Base-by-base conservation (phyloP, 1,139 yeast genomes). In the Yamadazyma trypodendri region DNA sequence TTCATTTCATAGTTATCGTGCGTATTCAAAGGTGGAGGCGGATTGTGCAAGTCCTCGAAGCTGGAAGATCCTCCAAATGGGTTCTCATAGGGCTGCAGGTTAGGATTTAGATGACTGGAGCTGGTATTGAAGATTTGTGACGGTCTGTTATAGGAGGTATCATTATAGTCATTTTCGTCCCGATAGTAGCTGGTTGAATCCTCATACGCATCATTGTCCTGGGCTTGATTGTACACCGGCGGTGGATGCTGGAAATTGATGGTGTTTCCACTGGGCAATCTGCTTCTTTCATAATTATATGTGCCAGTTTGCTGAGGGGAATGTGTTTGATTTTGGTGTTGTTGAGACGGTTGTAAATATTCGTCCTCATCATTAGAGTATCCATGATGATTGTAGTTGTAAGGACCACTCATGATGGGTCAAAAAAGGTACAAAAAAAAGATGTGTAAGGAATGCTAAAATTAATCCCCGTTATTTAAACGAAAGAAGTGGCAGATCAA, bases 171-270 rank as follows among this genome's bases (percentile, higher is more conserved):
- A 10, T 44, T 32, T 10, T 52, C 51, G 10, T 46, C 45, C 15
- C 43, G 38, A 28, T 51, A 50, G 28, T 51, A 47, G 21, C 45
- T 38, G 31, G 46, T 43, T 20, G 48, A 43, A 32, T 55, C 51
- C 14, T 56, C 58, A 36, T 54, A 54, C 12, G 51, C 45, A 11
- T 53, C 53, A 29, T 57, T n/a, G n/a, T n/a, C 57, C 28, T 58
- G 42, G 20, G 41, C 36, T 18, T 45, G 45, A 22, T 46, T 45
- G 39, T 56, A 53, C 9, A 60, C 60, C 11, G 62, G 63, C n/a
- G 56, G 56, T 2, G 71, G 69, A 18, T 61, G 67, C 40, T 58
- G 60, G 44, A 65, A 65, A 43, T 61, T 58, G 31, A 65, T 52
- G 8, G 68, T 60, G 18, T 43, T 32, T 11, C 39, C 42, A 31